phyloP scores from a whole-genome alignment of 495 filamentous ascomycete genomes.

The Trichoderma parareesei region DNA sequence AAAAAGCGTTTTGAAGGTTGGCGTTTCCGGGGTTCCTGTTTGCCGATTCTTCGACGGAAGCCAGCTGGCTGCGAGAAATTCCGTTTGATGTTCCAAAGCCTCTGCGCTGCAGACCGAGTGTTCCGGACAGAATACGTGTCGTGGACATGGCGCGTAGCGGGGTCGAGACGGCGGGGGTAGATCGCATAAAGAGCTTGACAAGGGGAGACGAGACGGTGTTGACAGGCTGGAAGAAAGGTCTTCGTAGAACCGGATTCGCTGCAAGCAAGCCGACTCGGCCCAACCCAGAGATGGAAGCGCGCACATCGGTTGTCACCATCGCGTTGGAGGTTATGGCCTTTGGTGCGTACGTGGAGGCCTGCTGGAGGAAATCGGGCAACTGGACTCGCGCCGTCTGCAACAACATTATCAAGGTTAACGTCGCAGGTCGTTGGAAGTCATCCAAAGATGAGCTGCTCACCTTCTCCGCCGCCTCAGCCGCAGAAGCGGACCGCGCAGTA shows the following conservation, averaged over 20 bases:
- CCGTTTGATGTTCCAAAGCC: conserved; percentile 30
- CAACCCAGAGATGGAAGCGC: conserved; percentile 24
- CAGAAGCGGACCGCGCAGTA: conserved; percentile 9
- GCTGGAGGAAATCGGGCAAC: conserved; percentile 35
- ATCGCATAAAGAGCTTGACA: conserved; percentile 4
- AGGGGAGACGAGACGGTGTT: conserved; percentile 17
- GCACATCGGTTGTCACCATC: conserved; percentile 25
- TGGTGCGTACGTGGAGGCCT: conserved; percentile 9
- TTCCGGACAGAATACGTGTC: conserved; percentile 11
- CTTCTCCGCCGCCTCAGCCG: not conserved
- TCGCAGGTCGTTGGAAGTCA: too few species aligned
- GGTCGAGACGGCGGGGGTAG: conserved; percentile 17
- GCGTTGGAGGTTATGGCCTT: conserved; percentile 8
- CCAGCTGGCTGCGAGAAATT: conserved; percentile 40
- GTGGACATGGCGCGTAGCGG: conserved; percentile 17
- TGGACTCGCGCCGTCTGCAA: conserved; percentile 17
- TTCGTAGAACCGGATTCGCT: conserved; percentile 20
- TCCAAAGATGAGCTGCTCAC: not conserved
- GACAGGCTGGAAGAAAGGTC: conserved; percentile 21
- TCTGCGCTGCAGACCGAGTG: conserved; percentile 17
- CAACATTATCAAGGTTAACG: not conserved
- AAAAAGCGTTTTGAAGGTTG: conserved; percentile 84
- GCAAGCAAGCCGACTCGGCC: conserved; percentile 21
- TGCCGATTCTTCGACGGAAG: conserved; percentile 66
- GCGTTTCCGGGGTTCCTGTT: conserved; percentile 85